Evolutionary conservation across 129 eudicot species (phyloP).

Genomic region (Chrysanthemum lavandulifolium): DNA sequence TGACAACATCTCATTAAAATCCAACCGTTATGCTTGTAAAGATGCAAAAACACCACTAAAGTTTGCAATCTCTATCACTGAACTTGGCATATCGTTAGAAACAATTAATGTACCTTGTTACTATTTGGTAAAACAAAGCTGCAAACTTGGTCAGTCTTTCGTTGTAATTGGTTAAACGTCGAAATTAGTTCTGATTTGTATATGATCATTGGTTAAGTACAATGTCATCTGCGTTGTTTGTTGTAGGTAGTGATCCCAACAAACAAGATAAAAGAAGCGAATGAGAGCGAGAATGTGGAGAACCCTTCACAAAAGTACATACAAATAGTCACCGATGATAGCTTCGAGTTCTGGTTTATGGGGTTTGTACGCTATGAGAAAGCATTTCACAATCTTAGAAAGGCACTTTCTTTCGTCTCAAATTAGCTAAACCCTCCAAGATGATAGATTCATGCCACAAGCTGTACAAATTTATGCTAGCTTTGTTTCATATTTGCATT

Average conservation of each 20-base stretch:
- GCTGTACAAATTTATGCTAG: slow-evolving; percentile 13
- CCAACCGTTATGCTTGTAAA: not conserved
- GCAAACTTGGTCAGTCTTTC: not conserved
- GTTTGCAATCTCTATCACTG: not conserved
- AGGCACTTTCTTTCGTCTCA: slow-evolving; percentile 34
- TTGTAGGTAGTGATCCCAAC: slow-evolving; percentile 53
- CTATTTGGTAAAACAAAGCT: not conserved
- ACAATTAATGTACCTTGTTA: not conserved
- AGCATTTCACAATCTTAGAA: slow-evolving; percentile 49
- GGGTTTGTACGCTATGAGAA: slow-evolving; percentile 57
- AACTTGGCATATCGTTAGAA: not conserved
- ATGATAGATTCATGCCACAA: not conserved
- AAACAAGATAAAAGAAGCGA: slow-evolving; percentile 42
- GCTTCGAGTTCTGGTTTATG: slow-evolving; percentile 73
- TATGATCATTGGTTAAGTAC: not conserved
- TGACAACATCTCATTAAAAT: not conserved
- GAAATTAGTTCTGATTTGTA: not conserved
- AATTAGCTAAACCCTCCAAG: slow-evolving; percentile 21
- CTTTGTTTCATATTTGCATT: not conserved
- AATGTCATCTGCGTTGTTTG: slow-evolving; percentile 4
- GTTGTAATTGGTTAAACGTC: not conserved
- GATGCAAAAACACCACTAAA: slow-evolving; percentile 7
- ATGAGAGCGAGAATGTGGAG: slow-evolving; percentile 47
- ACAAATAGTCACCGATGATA: slow-evolving; percentile 40
- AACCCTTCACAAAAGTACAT: slow-evolving; percentile 54